phyloP scores from a whole-genome alignment of 140 eudicot genomes.

The Anethum foeniculum region DNA sequence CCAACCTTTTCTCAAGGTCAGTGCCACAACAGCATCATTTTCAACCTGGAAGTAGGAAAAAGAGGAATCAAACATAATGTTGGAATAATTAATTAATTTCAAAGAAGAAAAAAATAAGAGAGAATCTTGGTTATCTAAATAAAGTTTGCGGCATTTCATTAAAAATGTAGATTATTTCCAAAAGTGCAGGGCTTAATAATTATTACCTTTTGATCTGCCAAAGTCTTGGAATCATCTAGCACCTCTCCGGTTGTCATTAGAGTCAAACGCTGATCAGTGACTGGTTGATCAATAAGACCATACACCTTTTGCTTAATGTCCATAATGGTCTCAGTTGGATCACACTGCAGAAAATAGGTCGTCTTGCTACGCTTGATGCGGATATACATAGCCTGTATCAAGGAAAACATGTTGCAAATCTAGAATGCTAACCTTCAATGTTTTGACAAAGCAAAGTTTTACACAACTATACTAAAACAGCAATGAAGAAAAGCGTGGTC shows the following conservation, averaged over 20 bases:
- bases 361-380: conserved; percentile 90
- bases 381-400: conserved; percentile 81
- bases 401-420: not conserved
- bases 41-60: conserved; percentile 56
- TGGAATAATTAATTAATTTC: not conserved
- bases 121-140: not conserved
- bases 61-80: conserved; percentile 9
- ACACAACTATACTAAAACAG: not conserved
- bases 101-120: not conserved
- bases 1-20: conserved; percentile 84
- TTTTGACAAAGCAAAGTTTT: not conserved
- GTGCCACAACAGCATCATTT: conserved; percentile 95
- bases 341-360: conserved; percentile 82
- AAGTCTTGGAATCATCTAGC: conserved; percentile 82
- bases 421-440: not conserved
- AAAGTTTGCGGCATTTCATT: not conserved
- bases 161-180: not conserved
- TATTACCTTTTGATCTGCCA: conserved; percentile 89
- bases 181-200: conserved; percentile 16
- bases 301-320: conserved; percentile 81
- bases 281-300: conserved; percentile 70
- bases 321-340: conserved; percentile 71
- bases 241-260: conserved; percentile 55
- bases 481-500: no score
- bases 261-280: conserved; percentile 63